Evolutionary conservation across 345 rosid genomes (phyloP).

Genomic region (Salix exigua): DNA sequence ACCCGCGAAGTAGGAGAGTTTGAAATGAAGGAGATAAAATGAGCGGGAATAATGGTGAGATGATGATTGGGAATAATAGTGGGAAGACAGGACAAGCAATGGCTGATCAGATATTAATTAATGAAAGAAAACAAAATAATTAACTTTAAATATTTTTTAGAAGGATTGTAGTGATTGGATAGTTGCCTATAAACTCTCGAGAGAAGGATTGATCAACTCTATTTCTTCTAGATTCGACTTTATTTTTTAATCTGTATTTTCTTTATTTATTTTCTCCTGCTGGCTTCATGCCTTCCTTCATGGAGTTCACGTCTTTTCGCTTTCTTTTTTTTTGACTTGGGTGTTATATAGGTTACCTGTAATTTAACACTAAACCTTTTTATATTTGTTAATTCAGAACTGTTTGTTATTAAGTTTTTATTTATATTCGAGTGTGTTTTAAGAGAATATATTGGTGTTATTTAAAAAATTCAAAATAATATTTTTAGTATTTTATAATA

Average conservation of each 20-base stretch:
- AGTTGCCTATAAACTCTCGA: too few relatives aligned
- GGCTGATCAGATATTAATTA: neutral
- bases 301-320: neutral
- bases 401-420: too few relatives aligned
- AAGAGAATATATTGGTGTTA: too few relatives aligned
- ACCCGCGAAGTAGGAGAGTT: slow-evolving; percentile 30
- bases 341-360: neutral
- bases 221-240: too few relatives aligned
- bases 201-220: neutral
- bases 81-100: neutral
- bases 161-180: neutral
- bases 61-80: neutral
- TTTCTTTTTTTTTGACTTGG: too few relatives aligned
- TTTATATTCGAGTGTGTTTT: too few relatives aligned
- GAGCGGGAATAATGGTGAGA: slow-evolving; percentile 56
- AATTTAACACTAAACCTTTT: neutral
- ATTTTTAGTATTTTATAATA: too few relatives aligned
- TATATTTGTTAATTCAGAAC: too few relatives aligned
- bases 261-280: neutral
- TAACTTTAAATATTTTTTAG: neutral
- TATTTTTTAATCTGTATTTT: neutral
- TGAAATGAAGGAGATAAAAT: slow-evolving; percentile 28
- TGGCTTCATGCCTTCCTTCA: neutral
- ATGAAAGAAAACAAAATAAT: neutral
- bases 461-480: too few relatives aligned